phyloP scores from a whole-genome alignment of 805 yeast genomes.

The Wickerhamiella kurtzmanii region DNA sequence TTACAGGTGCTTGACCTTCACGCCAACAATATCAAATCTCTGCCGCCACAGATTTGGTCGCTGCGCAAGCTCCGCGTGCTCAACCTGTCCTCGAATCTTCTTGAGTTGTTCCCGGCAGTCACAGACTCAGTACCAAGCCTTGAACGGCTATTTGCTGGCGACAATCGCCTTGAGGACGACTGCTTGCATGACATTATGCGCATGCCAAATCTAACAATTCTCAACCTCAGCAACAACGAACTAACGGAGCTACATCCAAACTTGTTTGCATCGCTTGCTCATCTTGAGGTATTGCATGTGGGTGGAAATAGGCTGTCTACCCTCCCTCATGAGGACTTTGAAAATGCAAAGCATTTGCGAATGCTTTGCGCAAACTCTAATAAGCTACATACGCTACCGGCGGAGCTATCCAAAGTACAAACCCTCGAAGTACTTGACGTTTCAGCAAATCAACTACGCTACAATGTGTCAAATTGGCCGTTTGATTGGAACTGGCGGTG shows the following conservation, averaged over 20 bases:
- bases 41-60: constrained; percentile 58
- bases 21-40: constrained; percentile 59
- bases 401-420: constrained; percentile 62
- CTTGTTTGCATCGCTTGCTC: constrained; percentile 42
- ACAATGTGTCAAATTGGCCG: constrained; percentile 86
- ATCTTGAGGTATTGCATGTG: constrained; percentile 51
- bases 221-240: constrained; percentile 77
- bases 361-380: constrained; percentile 68
- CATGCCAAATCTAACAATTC: constrained; percentile 41
- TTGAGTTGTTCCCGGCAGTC: constrained; percentile 11
- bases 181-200: constrained; percentile 54
- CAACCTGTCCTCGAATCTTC: constrained; percentile 20
- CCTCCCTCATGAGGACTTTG: constrained; percentile 79
- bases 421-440: constrained; percentile 67
- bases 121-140: constrained; percentile 1
- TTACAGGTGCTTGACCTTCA: constrained; percentile 66
- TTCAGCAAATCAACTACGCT: constrained; percentile 79
- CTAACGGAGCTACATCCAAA: constrained; percentile 70
- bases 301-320: constrained; percentile 74
- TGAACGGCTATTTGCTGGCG: constrained; percentile 47
- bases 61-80: constrained; percentile 26
- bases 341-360: constrained; percentile 40
- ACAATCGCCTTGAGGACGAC: constrained; percentile 70
- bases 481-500: constrained; percentile 97
- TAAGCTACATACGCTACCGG: constrained; percentile 72